Conservation (phyloP, 2,329 filamentous ascomycete genomes). For the Sclerotiophoma versabilis region DNA sequence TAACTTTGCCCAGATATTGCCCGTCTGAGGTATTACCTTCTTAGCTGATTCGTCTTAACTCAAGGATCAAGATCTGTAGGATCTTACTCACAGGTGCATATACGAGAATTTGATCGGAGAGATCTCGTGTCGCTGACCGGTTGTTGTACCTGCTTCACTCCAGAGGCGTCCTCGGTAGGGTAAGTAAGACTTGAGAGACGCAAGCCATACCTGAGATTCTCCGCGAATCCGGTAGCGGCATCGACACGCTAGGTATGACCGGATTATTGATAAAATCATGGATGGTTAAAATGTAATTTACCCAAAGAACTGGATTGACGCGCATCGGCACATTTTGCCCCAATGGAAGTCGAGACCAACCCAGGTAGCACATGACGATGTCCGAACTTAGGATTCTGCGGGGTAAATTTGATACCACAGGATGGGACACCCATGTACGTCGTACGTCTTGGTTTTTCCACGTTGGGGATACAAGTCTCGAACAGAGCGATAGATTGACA, state of each 20-base stretch:
- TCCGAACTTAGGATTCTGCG: not conserved
- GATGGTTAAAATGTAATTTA: conserved; percentile 13
- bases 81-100: not conserved
- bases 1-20: conserved; percentile 3
- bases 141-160: not conserved
- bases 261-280: not conserved
- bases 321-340: not conserved
- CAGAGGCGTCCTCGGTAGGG: not conserved
- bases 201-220: not conserved
- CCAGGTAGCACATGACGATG: not conserved
- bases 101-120: not conserved
- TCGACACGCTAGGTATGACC: conserved; percentile 2
- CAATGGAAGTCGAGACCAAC: not conserved
- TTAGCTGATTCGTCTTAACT: not conserved
- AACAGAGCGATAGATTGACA: conserved; percentile 1
- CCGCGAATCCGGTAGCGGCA: not conserved
- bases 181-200: conserved; percentile 4
- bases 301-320: conserved; percentile 8
- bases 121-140: not conserved
- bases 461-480: conserved; percentile 9
- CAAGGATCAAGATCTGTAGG: not conserved
- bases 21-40: too few species aligned
- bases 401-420: conserved; percentile 1
- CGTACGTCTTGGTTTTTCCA: not conserved
- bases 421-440: not conserved